These are phyloP conservation scores for Syzygium oleosum DNA, from an alignment of 345 rosid genomes.

Conservation along the genomic window DNA sequence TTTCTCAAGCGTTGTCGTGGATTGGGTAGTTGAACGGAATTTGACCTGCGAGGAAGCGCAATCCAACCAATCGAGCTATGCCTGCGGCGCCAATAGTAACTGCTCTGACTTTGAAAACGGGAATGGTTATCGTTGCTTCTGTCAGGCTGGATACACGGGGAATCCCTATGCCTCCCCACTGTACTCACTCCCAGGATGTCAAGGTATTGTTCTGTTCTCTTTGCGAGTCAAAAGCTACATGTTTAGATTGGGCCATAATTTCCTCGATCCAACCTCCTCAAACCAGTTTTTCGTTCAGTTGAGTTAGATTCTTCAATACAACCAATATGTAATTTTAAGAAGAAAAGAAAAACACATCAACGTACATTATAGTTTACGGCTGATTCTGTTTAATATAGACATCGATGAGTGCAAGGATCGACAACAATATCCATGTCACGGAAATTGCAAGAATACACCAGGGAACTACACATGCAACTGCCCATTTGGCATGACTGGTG, in stretches of 20 bases:
- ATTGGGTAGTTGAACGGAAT: neutral
- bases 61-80: fast-evolving
- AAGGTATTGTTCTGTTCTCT: neutral
- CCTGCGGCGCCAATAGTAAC: neutral
- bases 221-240: neutral
- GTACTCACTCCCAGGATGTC: neutral
- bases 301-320: neutral
- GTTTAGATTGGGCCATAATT: neutral
- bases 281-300: neutral
- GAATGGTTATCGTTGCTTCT: fast-evolving
- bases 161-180: neutral
- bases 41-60: fast-evolving
- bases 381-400: neutral
- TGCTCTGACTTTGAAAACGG: fast-evolving
- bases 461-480: neutral
- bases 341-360: fast-evolving
- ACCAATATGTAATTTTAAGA: fast-evolving
- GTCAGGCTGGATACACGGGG: neutral
- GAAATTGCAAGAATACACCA: neutral
- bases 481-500: neutral
- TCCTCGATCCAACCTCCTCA: neutral
- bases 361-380: neutral
- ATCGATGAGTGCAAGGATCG: neutral
- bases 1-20: neutral
- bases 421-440: neutral